These are phyloP conservation scores for Nicotiana attenuata DNA, from an alignment of 257 asterid species.

Conservation along the genomic window DNA sequence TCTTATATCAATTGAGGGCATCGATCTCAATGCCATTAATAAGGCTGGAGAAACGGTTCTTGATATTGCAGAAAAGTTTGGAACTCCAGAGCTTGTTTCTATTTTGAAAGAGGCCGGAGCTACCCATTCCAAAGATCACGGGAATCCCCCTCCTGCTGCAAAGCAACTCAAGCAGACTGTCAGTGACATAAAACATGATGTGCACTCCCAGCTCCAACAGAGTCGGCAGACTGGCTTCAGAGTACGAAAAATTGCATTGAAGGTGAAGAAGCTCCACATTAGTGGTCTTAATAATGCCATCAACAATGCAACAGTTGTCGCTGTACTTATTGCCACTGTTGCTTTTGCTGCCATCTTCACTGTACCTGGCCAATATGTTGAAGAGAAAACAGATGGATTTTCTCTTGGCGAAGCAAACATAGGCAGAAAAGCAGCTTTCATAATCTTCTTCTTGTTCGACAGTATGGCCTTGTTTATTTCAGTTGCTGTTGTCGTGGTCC, in stretches of 20 bases:
- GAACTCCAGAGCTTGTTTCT: slow-evolving; percentile 54
- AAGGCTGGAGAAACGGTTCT: slow-evolving; percentile 79
- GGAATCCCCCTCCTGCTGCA: slow-evolving; percentile 71
- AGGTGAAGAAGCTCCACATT: slow-evolving; percentile 89
- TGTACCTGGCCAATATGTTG: slow-evolving; percentile 87
- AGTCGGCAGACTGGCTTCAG: slow-evolving; percentile 90
- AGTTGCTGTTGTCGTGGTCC: slow-evolving; percentile 93
- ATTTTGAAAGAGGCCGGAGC: slow-evolving; percentile 67
- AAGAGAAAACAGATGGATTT: slow-evolving; percentile 27
- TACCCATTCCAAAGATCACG: slow-evolving; percentile 72
- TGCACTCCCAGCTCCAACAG: slow-evolving; percentile 89
- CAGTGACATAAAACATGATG: slow-evolving; percentile 88
- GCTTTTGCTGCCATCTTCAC: slow-evolving; percentile 94
- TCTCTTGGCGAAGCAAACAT: slow-evolving; percentile 75
- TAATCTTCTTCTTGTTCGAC: slow-evolving; percentile 74
- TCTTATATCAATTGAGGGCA: slow-evolving; percentile 55
- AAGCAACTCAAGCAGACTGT: slow-evolving; percentile 97
- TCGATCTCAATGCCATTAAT: slow-evolving; percentile 57
- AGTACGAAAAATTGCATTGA: slow-evolving; percentile 82
- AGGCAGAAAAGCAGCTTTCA: slow-evolving; percentile 64
- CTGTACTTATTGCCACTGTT: slow-evolving; percentile 91
- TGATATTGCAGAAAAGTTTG: slow-evolving; percentile 67
- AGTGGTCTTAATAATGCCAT: slow-evolving; percentile 95
- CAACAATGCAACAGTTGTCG: slow-evolving; percentile 83
- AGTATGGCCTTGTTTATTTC: slow-evolving; percentile 83